A percentile compares a stretch with the other conserved stretches of the same genome.
phyloP scores from a whole-genome alignment of 73 alveolate genomes.

The Durusdinium trenchii region DNA sequence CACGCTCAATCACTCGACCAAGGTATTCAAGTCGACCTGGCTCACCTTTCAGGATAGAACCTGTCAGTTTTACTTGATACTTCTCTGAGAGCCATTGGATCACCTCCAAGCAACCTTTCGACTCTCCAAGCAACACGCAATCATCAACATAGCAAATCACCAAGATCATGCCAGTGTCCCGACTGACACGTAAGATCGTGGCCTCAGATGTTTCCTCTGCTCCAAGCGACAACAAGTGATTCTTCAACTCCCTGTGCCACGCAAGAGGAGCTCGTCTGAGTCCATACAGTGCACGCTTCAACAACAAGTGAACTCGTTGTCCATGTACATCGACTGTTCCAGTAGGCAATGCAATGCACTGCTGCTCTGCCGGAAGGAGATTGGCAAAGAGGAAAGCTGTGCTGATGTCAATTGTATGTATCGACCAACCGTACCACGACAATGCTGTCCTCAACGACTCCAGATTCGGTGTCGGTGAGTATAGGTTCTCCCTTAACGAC shows the following conservation, averaged over 20 bases:
- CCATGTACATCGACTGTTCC: not conserved
- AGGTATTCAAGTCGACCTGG: not conserved
- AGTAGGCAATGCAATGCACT: not conserved
- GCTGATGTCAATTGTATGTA: not conserved
- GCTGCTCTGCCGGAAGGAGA: not conserved
- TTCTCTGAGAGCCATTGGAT: not conserved
- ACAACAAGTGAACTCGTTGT: not conserved
- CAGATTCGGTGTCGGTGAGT: not conserved
- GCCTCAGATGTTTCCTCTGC: not conserved
- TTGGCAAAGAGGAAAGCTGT: slow-evolving; percentile 23
- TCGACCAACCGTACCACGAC: not conserved
- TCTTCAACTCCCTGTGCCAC: not conserved
- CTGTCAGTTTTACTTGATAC: not conserved
- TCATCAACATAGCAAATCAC: not conserved
- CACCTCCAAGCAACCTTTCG: not conserved
- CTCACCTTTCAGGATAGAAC: not conserved
- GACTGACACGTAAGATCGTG: not conserved
- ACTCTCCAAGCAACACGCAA: not conserved
- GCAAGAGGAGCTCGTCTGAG: not conserved
- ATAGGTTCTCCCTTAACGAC: not conserved
- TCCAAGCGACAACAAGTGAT: not conserved
- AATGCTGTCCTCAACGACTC: not conserved
- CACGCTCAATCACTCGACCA: not conserved
- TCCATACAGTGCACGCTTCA: not conserved
- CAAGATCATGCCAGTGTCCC: not conserved